phyloP scores from a whole-genome alignment of 1,139 yeast species.

The Kurtzmaniella quercitrusa region DNA sequence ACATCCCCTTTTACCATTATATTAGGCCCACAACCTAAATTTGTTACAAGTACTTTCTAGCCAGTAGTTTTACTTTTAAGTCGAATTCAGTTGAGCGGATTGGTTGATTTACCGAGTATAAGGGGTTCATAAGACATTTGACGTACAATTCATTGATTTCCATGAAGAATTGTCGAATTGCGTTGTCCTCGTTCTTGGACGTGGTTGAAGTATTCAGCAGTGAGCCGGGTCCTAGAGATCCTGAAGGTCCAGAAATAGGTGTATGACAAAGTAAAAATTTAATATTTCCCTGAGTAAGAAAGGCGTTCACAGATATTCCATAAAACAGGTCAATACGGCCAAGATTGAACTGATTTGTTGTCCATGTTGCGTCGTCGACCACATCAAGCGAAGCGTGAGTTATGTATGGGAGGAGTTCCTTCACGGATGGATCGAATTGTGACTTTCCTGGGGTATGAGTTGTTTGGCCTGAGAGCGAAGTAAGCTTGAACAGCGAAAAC shows the following conservation, averaged over 20 bases:
- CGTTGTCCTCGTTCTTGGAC: conserved; percentile 56
- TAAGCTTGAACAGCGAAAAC: conserved; percentile 63
- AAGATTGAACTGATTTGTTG: conserved; percentile 56
- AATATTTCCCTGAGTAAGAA: conserved; percentile 82
- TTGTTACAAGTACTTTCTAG: conserved; percentile 67
- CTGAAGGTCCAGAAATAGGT: conserved; percentile 17
- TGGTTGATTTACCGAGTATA: conserved; percentile 72
- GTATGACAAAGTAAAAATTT: conserved; percentile 77
- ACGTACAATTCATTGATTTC: conserved; percentile 87
- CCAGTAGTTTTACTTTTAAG: conserved; percentile 63
- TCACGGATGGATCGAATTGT: conserved; percentile 64
- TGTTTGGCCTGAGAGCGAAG: conserved; percentile 8
- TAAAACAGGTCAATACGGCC: conserved; percentile 85
- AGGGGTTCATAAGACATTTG: conserved; percentile 82
- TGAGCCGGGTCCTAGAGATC: conserved; percentile 4
- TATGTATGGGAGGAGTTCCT: conserved; percentile 82
- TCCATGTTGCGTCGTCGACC: conserved; percentile 88
- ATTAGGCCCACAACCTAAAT: too few species aligned
- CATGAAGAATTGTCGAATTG: conserved; percentile 75
- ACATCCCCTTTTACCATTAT: too few species aligned
- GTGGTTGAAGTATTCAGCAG: conserved; percentile 5
- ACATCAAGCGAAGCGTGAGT: conserved; percentile 85
- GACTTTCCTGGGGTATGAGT: conserved; percentile 46
- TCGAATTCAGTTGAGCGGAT: conserved; percentile 77
- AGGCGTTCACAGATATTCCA: conserved; percentile 76